Evolutionary conservation across 768 basidiomycete genomes (phyloP), one percentile per base, ranked within the genome.

Genomic region (Glaciozyma martinii): DNA sequence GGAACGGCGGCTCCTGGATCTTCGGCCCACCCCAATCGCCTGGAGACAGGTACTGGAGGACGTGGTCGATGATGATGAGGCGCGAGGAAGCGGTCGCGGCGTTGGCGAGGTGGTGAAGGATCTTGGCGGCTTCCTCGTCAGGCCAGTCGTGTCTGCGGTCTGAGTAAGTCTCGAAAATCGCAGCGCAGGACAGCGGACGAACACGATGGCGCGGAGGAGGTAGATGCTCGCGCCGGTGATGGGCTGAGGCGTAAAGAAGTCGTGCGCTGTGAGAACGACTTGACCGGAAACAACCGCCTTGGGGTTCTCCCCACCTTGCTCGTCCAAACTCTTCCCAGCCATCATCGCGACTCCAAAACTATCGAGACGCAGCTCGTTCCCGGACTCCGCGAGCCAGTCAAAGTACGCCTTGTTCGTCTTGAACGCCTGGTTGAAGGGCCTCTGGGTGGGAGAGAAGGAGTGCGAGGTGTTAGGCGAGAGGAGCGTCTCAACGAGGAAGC

Each of bases 131-230:
- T 67, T 77, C 81, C 1, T 77, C 78, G 67, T 89, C 85, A 1
- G 86, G 84, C 87, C 88, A 89, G 71, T 90, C 88, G 70, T 90
- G 88, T 18, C 63, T 64, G n/a, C n/a, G n/a, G n/a, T n/a, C 29
- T 5, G 27, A 27, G 2, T 5, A 27, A 30, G 6, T 15, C 6
- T 15, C 25, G 25, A 25, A 53, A 27, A 10, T 19, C 52, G 10
- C n/a, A 5, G 2, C 13, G 12, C 44, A 1, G 30, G 33, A 23
- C 30, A 33, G 44, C 25, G 18, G 6, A 10, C n/a, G n/a, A 21
- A 61, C 42, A 87, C 78, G 46, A 88, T 81, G 25, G 85, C 83
- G 29, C 87, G 82, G 37, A 88, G 78, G 84, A 90, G 9, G 88
- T 82, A n/a, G n/a, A n/a, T n/a, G 0, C 85, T 81, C 4, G 65